Evolutionary conservation across 2,329 filamentous ascomycete genomes (phyloP).

Genomic region (Tolypocladium inflatum): DNA sequence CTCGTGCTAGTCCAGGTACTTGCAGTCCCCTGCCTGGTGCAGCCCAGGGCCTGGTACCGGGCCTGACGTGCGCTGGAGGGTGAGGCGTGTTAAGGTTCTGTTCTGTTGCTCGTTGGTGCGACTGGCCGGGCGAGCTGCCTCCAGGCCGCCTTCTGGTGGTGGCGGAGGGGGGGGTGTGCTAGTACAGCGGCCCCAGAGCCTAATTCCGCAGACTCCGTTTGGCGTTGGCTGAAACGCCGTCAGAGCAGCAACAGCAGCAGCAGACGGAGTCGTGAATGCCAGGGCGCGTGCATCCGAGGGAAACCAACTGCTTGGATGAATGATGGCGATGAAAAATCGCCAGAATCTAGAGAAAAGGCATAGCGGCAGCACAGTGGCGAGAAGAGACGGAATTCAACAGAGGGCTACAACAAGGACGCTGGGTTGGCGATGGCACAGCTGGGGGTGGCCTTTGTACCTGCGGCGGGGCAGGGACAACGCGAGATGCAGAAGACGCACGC

Average conservation of each 20-base stretch:
- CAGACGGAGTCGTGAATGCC: background rate
- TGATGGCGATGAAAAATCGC: background rate
- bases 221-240: constrained; percentile 10
- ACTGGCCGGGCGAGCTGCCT: background rate
- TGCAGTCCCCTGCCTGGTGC: background rate
- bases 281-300: background rate
- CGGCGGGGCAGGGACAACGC: background rate
- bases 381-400: background rate
- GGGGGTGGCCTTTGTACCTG: background rate
- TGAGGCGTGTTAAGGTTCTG: background rate
- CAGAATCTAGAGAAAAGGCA: background rate
- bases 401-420: background rate
- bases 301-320: too few species aligned
- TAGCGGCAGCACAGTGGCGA: background rate
- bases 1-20: background rate
- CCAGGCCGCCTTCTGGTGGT: background rate
- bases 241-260: background rate
- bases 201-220: background rate
- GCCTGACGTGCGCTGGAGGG: background rate
- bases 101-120: background rate
- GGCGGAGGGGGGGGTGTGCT: background rate
- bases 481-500: background rate
- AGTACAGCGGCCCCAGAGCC: constrained; percentile 1
- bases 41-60: background rate
- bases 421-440: background rate